phyloP scores from a whole-genome alignment of 495 filamentous ascomycete genomes.

The Penicillium coffeae region DNA sequence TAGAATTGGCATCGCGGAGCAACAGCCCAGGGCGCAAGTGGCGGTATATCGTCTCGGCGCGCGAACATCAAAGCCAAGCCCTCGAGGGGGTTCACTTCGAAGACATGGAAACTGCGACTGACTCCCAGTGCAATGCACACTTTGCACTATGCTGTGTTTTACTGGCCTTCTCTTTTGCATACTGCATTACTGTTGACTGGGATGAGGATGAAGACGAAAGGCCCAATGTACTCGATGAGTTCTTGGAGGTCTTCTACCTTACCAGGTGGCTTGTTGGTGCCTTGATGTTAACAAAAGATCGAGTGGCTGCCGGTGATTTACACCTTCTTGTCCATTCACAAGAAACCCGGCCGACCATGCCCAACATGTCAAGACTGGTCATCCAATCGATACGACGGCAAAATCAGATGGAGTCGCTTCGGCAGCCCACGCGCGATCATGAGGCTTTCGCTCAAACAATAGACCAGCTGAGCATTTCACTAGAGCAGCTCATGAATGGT shows the following conservation, averaged over 20 bases:
- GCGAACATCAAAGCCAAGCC: slow-evolving; percentile 39
- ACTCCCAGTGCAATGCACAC: slow-evolving; percentile 39
- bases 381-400: slow-evolving; percentile 26
- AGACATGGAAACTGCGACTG: slow-evolving; percentile 23
- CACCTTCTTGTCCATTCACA: slow-evolving; percentile 23
- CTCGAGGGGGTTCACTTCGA: slow-evolving; percentile 26
- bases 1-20: slow-evolving; percentile 35
- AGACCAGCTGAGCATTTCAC: slow-evolving; percentile 22
- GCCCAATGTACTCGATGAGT: slow-evolving; percentile 32
- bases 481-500: slow-evolving; percentile 32
- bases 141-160: slow-evolving; percentile 46
- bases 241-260: slow-evolving; percentile 39
- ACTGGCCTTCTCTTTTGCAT: slow-evolving; percentile 43
- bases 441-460: slow-evolving; percentile 29
- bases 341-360: slow-evolving; percentile 27
- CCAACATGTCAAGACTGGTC: slow-evolving; percentile 36
- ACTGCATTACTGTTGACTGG: slow-evolving; percentile 26
- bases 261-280: slow-evolving; percentile 37
- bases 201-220: slow-evolving; percentile 14
- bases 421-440: slow-evolving; percentile 26
- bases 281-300: slow-evolving; percentile 25
- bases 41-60: slow-evolving; percentile 27
- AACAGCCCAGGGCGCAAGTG: slow-evolving; percentile 9
- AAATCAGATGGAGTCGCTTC: slow-evolving; percentile 24
- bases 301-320: slow-evolving; percentile 37